phyloP scores from a whole-genome alignment of 2,329 filamentous ascomycete species.

The Truncatella angustata region DNA sequence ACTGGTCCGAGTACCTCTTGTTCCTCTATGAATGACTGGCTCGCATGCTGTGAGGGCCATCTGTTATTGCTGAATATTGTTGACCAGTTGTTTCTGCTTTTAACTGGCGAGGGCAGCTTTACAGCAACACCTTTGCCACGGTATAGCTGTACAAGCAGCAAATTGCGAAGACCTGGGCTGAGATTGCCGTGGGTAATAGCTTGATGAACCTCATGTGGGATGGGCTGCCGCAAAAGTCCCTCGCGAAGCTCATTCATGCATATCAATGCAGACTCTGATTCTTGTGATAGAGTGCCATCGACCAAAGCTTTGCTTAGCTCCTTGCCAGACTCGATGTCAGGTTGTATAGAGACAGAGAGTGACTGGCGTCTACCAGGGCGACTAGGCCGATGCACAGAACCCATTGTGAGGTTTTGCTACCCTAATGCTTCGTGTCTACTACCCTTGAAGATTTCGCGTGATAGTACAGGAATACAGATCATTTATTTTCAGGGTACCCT shows the following conservation, averaged over 20 bases:
- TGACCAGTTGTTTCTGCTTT: too few relatives aligned
- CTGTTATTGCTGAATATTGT: too few relatives aligned
- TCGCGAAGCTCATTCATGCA: not conserved
- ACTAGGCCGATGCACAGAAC: too few relatives aligned
- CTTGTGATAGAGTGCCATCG: not conserved
- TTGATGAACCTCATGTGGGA: not conserved
- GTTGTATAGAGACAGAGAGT: not conserved
- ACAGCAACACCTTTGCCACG: not conserved
- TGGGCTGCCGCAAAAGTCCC: not conserved
- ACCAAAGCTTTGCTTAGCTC: not conserved
- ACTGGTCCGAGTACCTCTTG: too few relatives aligned
- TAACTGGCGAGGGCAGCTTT: too few relatives aligned
- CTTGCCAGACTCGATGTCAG: not conserved
- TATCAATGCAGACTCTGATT: conserved; percentile 2
- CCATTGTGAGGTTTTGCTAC: too few relatives aligned
- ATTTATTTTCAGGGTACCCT: too few relatives aligned
- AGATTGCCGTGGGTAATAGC: not conserved
- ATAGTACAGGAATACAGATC: too few relatives aligned
- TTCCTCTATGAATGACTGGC: too few relatives aligned
- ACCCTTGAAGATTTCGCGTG: too few relatives aligned
- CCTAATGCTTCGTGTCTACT: too few relatives aligned
- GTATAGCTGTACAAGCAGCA: not conserved
- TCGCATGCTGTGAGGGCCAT: too few relatives aligned
- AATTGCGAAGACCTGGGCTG: not conserved
- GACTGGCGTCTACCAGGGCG: not conserved